Evolutionary conservation across 805 yeast genomes (phyloP).

Genomic region (Yarrowia phangngaensis): DNA sequence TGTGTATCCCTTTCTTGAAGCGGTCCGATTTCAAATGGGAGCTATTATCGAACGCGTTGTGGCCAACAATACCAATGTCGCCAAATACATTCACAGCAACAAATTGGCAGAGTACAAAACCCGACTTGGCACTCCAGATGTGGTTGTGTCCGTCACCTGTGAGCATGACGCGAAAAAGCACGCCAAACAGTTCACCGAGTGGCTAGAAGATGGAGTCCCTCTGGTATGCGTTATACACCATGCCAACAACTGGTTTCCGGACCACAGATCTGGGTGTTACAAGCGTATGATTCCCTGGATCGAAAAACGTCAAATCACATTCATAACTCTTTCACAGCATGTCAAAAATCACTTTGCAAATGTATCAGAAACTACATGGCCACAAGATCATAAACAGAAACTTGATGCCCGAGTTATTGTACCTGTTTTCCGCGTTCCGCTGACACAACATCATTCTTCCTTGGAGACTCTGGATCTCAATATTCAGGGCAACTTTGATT

Average conservation of each 20-base stretch:
- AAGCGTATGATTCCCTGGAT: too few species aligned
- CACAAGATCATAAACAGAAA: too few species aligned
- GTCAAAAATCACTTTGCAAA: background rate
- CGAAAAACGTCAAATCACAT: too few species aligned
- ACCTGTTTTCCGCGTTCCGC: too few species aligned
- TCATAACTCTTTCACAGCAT: background rate
- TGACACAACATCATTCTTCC: too few species aligned
- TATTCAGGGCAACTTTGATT: background rate
- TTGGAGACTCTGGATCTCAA: too few species aligned
- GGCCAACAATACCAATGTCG: background rate
- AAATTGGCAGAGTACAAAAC: too few species aligned
- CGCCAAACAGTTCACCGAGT: background rate
- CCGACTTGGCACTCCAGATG: background rate
- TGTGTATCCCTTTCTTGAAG: background rate
- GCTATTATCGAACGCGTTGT: background rate
- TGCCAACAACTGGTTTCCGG: background rate
- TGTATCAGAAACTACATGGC: too few species aligned
- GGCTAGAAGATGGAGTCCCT: background rate
- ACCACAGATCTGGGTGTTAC: too few species aligned
- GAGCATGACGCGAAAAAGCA: background rate
- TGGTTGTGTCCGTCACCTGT: background rate
- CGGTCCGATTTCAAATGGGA: background rate
- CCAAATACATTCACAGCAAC: background rate
- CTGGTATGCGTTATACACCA: background rate
- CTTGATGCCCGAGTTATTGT: too few species aligned